Evolutionary conservation across 768 basidiomycete species (phyloP), one percentile per base, ranked within the genome.

Genomic region (Heimioporus sp.): DNA sequence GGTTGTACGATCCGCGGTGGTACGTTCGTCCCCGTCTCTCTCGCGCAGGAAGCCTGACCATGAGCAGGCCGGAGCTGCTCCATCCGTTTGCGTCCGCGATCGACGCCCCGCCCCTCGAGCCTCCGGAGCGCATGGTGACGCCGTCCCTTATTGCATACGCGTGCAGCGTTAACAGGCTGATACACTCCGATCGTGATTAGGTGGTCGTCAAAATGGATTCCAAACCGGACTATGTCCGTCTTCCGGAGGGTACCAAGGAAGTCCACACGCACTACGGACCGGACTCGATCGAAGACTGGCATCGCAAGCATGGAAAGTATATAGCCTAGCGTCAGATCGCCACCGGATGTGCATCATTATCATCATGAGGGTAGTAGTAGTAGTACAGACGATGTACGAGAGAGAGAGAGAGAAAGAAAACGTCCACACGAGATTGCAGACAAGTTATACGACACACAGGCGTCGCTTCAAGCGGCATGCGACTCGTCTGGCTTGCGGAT

Each of bases 31-130:
- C 21, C 54, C 13, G 12, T 10, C 21, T 8, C 24, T 28, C 24
- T 4, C 10, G 9, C 34, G 30, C 10, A n/a, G 4, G 20, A 8
- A 36, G 17, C 5, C 20, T 34, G 17, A 42, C 30, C 3, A 7
- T 5, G n/a, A 21, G 2, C 40, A 86, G 84, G 84, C 83, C 84
- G 0, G 80, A 85, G 24, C 59, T 80, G 0, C 70, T 87, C 32
- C 85, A 86, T 49, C 85, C 85, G 4, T 87, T 86, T 54, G 85
- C 85, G 10, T 82, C 82, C 28, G 83, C 76, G 0, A 84, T 86
- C 45, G 85, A 86, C 49, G 74, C 74, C 5, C 83, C 83, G 3
- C 73, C 78, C n/a, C 73, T 86, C 13, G 74, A 77, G 34, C 53
- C 60, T 0, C 81, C 84, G 2, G 69, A 77, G 12, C 73, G 72